Conservation (phyloP, 768 basidiomycete genomes). For the Xerocomellus dryophilus region DNA sequence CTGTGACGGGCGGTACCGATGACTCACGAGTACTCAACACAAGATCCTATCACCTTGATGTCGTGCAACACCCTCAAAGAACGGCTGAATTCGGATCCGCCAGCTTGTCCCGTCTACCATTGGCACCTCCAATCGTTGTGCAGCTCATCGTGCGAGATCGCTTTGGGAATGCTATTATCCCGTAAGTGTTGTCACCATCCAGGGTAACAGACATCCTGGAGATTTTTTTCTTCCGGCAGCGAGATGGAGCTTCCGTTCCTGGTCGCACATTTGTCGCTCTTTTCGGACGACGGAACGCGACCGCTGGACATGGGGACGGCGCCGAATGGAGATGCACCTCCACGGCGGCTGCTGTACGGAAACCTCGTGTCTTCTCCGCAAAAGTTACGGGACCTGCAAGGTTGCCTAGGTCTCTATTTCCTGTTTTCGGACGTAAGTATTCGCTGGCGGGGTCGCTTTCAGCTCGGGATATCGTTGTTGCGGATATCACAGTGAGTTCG, state of each 20-base stretch:
- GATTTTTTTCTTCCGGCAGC: conserved; percentile 40
- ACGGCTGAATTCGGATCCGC: conserved; percentile 80
- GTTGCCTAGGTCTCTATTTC: conserved; percentile 81
- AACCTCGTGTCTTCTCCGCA: conserved; percentile 82
- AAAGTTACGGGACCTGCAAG: conserved; percentile 74
- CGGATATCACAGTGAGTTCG: conserved; percentile 68
- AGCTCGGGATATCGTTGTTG: conserved; percentile 69
- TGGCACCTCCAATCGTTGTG: conserved; percentile 82
- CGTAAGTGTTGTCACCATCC: conserved; percentile 54
- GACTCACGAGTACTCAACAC: conserved; percentile 19
- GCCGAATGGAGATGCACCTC: conserved; percentile 40
- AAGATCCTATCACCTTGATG: conserved; percentile 76
- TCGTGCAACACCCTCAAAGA: conserved; percentile 79
- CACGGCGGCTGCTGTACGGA: conserved; percentile 73
- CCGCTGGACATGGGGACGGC: conserved; percentile 64
- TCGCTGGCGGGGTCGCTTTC: conserved; percentile 71
- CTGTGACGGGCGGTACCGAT: conserved; percentile 9
- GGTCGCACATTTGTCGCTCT: conserved; percentile 76
- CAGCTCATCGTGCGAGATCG: conserved; percentile 74
- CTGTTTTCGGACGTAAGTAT: conserved; percentile 90
- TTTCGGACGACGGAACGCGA: conserved; percentile 62
- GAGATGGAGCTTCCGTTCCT: conserved; percentile 86
- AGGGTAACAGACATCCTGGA: conserved; percentile 19
- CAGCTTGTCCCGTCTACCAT: conserved; percentile 72
- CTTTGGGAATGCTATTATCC: conserved; percentile 66